These are phyloP conservation scores for Mrakia gelida DNA, from an alignment of 768 basidiomycete genomes.

Conservation along the genomic window DNA sequence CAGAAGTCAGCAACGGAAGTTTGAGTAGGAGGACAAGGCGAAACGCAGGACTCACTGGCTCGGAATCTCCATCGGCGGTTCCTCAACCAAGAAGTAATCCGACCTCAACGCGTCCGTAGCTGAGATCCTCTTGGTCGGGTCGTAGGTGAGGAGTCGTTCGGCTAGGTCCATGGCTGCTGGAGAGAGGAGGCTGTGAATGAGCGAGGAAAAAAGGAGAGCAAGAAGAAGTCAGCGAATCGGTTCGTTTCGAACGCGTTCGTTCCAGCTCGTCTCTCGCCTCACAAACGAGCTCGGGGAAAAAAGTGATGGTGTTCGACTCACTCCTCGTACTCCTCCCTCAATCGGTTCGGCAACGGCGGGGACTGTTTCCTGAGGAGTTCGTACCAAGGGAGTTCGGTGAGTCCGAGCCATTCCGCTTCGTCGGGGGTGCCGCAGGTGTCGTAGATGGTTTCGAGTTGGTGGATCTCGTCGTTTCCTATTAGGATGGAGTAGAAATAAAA, in stretches of 20 bases:
- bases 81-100: constrained; percentile 78
- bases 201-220: not conserved
- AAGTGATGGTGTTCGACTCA: too few relatives aligned
- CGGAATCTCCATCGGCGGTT: constrained; percentile 68
- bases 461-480: constrained; percentile 83
- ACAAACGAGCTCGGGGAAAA: too few relatives aligned
- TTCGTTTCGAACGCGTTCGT: not conserved
- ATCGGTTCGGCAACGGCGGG: constrained; percentile 58
- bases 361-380: constrained; percentile 86
- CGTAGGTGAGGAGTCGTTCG: constrained; percentile 70
- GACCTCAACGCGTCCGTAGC: constrained; percentile 75
- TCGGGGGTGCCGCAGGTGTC: constrained; percentile 82
- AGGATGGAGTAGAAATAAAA: not conserved
- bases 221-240: not conserved
- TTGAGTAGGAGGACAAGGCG: constrained; percentile 10
- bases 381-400: constrained; percentile 89
- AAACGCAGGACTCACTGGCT: constrained; percentile 59
- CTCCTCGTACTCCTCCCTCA: constrained; percentile 82
- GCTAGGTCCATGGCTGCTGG: constrained; percentile 83
- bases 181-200: constrained; percentile 66
- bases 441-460: constrained; percentile 91
- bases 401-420: constrained; percentile 71
- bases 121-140: constrained; percentile 70
- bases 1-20: not conserved
- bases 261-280: not conserved